Base-by-base conservation (phyloP, 352 stramenopile genomes). In the Globisporangium sylvaticum region DNA sequence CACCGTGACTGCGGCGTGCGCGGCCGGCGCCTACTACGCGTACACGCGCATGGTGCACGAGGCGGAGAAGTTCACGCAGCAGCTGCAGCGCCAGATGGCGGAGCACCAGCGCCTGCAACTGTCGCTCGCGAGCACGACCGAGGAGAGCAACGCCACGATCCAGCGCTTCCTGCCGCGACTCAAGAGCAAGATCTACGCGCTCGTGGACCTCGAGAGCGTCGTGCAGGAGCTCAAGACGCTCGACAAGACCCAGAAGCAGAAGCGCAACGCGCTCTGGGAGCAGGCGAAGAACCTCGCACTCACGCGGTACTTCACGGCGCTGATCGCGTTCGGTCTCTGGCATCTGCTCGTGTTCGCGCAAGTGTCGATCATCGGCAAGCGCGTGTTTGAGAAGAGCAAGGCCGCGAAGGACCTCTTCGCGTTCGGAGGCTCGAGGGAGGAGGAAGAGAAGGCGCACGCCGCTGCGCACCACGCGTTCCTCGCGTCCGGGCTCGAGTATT, bases 261-360 rank as follows among this genome's bases (percentile, higher is more conserved):
- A 64, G 48, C 86, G 86, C 55, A 89, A 91, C 58, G 67, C 66
- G 62, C 79, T 94, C 15, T 94, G 86, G 86, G 81, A 91, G 42
- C 68, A 89, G 46, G 86, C 86, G 53, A 94, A 94, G 74, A 70
- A 77, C 57, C 72, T 89, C 61, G 84, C 82, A 1, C 63, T 94
- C 39, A 90, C 82, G 72, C 83, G 86, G 18, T 92, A 92, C 71
- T 74, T 92, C 44, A 91, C 82, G 63, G 79, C 77, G 39, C 78
- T 94, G 10, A 68, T 92, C 48, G 82, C 81, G n/a, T 89, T 92
- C 55, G 84, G 77, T 50, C 64, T 92, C 48, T 92, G 83, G 86
- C 86, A 94, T 65, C 44, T 94, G 65, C 81, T 94, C 20, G 84
- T 94, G 46, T 94, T 92, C 58, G 79, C 84, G 50, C 86, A 94